Conservation (phyloP, 2,329 filamentous ascomycete genomes). For the Penicillium sp. region DNA sequence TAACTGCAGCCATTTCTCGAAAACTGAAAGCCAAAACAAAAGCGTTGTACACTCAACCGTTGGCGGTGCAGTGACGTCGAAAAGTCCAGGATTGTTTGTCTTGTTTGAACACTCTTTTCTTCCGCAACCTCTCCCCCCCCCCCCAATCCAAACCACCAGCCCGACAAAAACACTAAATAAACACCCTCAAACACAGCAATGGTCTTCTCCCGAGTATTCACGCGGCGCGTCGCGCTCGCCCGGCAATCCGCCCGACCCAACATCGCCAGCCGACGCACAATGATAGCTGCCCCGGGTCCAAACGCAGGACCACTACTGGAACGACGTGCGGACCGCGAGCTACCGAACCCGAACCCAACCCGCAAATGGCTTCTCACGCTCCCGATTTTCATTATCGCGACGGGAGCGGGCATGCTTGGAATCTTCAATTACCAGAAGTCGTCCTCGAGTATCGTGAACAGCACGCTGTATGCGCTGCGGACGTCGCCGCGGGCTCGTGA, state of each 20-base stretch:
- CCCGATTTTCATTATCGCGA: conserved; percentile 74
- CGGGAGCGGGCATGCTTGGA: conserved; percentile 70
- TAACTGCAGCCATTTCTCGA: conserved; percentile 52
- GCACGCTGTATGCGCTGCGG: conserved; percentile 87
- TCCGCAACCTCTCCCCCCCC: conserved; percentile 7
- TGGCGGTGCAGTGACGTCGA: conserved; percentile 6
- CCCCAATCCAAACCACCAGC: conserved; percentile 7
- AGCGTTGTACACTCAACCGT: neutral
- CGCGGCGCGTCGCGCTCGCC: conserved; percentile 19
- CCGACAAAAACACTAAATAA: neutral
- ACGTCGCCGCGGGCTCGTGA: conserved; percentile 73
- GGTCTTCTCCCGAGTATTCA: conserved; percentile 16
- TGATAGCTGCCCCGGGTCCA: conserved; percentile 52
- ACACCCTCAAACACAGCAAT: neutral
- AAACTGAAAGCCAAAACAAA: neutral
- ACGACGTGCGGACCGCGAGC: conserved; percentile 54
- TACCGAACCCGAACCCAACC: conserved; percentile 46
- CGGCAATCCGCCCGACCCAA: conserved; percentile 11
- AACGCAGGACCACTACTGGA: conserved; percentile 54
- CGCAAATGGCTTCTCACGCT: conserved; percentile 71
- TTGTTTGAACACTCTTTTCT: conserved; percentile 25
- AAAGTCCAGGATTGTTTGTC: conserved; percentile 21
- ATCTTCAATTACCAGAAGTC: conserved; percentile 99
- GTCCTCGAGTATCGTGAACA: conserved; percentile 80
- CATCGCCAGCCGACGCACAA: conserved; percentile 39